These are phyloP conservation scores for Serendipita vermifera DNA, from an alignment of 768 basidiomycete species.

Conservation along the genomic window DNA sequence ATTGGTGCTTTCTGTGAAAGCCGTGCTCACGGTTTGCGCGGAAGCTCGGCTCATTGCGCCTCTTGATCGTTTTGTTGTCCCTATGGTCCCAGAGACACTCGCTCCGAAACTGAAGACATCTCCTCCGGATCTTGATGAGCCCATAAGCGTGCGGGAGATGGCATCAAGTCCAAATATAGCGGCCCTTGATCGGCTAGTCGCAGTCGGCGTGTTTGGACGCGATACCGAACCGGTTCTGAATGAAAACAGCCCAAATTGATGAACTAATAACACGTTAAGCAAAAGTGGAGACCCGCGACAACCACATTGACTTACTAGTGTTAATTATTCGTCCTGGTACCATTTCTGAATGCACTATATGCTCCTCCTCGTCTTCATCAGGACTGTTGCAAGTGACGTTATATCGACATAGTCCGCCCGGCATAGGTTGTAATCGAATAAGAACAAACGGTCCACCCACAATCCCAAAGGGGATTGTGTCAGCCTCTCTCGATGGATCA, in stretches of 20 bases:
- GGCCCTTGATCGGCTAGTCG: conserved; percentile 53
- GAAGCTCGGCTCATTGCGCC: conserved; percentile 64
- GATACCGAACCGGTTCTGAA: conserved; percentile 69
- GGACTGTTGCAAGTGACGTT: conserved; percentile 63
- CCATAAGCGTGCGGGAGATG: conserved; percentile 82
- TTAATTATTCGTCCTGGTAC: conserved; percentile 67
- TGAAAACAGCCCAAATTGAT: conserved; percentile 80
- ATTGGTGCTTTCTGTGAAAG: conserved; percentile 46
- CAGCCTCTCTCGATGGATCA: conserved; percentile 60
- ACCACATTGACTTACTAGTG: conserved; percentile 47
- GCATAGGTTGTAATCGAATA: conserved; percentile 70
- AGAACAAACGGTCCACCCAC: conserved; percentile 61
- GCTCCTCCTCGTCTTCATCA: conserved; percentile 62
- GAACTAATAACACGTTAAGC: conserved; percentile 38
- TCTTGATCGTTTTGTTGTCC: conserved; percentile 40
- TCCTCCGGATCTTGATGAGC: conserved; percentile 40
- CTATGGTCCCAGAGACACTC: conserved; percentile 29
- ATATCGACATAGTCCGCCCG: conserved; percentile 70
- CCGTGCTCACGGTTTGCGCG: conserved; percentile 55
- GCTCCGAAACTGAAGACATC: conserved; percentile 63
- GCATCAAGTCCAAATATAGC: conserved; percentile 85
- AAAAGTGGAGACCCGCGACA: not conserved
- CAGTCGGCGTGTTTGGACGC: conserved; percentile 74
- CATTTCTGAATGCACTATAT: conserved; percentile 63
- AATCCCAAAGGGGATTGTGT: conserved; percentile 64